A percentile compares a stretch with the other conserved stretches of the same genome.
Evolutionary conservation across 1,284 basidiomycete genomes (phyloP).

Genomic region (Sanguinoderma infundibulare): DNA sequence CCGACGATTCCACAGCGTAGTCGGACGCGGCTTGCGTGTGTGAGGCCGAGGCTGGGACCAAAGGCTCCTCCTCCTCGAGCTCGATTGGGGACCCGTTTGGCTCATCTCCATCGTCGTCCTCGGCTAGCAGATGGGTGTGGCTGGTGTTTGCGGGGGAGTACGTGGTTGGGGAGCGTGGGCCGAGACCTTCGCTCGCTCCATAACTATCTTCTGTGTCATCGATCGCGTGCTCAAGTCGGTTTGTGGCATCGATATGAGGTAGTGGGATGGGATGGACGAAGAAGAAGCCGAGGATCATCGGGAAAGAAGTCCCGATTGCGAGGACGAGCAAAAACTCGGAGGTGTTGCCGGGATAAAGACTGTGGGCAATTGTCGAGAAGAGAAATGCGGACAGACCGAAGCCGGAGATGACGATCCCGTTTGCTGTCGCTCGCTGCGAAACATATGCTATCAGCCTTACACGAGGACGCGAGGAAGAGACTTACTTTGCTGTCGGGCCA

Average conservation of each 20-base stretch:
- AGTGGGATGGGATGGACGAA: slow-evolving; percentile 65
- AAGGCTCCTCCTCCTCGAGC: slow-evolving; percentile 17
- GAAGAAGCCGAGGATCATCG: slow-evolving; percentile 71
- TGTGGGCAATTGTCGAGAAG: slow-evolving; percentile 72
- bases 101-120: slow-evolving; percentile 22
- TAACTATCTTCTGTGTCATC: slow-evolving; percentile 23
- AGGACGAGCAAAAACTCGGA: slow-evolving; percentile 73
- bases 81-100: slow-evolving; percentile 9
- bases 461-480: slow-evolving; percentile 5
- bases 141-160: slow-evolving; percentile 35
- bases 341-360: slow-evolving; percentile 72
- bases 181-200: slow-evolving; percentile 23
- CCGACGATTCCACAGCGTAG: slow-evolving; percentile 29
- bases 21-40: slow-evolving; percentile 26
- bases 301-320: slow-evolving; percentile 68
- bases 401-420: slow-evolving; percentile 79
- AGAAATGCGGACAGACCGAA: slow-evolving; percentile 85
- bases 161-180: slow-evolving; percentile 24
- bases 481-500: slow-evolving; percentile 58
- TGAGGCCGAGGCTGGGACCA: slow-evolving; percentile 2
- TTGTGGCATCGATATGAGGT: slow-evolving; percentile 31
- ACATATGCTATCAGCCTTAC: background rate
- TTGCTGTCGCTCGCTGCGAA: slow-evolving; percentile 69
- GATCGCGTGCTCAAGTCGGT: slow-evolving; percentile 23
- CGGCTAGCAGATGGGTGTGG: slow-evolving; percentile 32